These are phyloP conservation scores for Penicillium mononematosum DNA, from an alignment of 495 filamentous ascomycete genomes.

Conservation along the genomic window DNA sequence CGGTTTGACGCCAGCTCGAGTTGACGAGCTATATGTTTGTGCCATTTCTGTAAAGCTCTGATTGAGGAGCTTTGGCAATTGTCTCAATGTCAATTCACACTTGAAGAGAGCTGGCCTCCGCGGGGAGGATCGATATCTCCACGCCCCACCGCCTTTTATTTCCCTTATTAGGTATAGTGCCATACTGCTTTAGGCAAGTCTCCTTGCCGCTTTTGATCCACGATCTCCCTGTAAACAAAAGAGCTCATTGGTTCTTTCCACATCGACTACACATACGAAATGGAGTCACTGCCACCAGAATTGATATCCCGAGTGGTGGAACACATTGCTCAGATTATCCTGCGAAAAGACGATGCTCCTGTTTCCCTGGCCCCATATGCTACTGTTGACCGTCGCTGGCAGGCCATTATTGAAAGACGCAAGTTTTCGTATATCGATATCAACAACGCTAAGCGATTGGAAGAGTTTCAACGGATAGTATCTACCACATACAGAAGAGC, in stretches of 20 bases:
- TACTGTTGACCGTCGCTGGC: no score
- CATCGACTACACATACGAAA: no score
- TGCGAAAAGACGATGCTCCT: no score
- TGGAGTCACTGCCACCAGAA: not conserved
- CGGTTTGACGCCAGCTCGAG: slow-evolving; percentile 16
- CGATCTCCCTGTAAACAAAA: slow-evolving; percentile 6
- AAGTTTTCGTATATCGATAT: no score
- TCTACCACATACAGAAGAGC: no score
- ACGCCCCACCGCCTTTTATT: slow-evolving; percentile 10
- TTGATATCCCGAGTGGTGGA: not conserved
- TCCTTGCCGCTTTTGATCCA: not conserved
- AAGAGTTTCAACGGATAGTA: no score
- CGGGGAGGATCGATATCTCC: slow-evolving; percentile 13
- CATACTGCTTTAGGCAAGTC: not conserved
- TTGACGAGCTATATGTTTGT: slow-evolving; percentile 20
- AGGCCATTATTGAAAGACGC: no score
- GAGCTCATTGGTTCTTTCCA: not conserved
- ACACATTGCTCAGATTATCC: no score
- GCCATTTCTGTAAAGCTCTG: slow-evolving; percentile 14
- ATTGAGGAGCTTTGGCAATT: not conserved
- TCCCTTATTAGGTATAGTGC: not conserved
- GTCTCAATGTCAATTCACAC: not conserved
- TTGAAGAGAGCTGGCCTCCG: slow-evolving; percentile 12
- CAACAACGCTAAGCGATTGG: no score
- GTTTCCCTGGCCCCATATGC: no score